Percentiles rank a stretch among this genome's conserved stretches.
These are phyloP conservation scores for Solanum pennellii DNA, from an alignment of 257 asterid species.

Conservation along the genomic window DNA sequence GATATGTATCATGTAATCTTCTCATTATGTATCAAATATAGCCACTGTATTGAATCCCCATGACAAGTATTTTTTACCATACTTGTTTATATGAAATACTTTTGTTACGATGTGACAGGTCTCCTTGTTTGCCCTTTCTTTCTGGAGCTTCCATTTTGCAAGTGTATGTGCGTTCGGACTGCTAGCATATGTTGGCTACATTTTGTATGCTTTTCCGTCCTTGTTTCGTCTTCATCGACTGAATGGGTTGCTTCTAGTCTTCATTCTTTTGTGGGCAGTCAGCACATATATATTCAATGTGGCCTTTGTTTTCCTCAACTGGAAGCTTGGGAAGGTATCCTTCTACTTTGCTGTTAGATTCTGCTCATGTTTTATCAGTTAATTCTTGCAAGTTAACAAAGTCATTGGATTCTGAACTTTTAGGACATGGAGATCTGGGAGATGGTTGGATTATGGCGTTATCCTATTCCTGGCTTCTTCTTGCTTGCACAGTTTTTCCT, in stretches of 20 bases:
- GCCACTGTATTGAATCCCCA: background rate
- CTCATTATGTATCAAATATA: background rate
- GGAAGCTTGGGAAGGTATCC: conserved; percentile 82
- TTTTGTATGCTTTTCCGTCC: conserved; percentile 79
- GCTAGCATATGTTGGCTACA: conserved; percentile 90
- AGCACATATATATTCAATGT: conserved; percentile 94
- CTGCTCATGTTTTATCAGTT: background rate
- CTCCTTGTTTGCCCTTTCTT: conserved; percentile 81
- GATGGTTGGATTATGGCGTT: conserved; percentile 97
- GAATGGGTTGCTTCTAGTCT: conserved; percentile 90
- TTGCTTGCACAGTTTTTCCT: conserved; percentile 92
- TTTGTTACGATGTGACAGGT: conserved; percentile 53
- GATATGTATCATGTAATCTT: background rate
- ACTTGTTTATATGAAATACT: conserved; percentile 13
- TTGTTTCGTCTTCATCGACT: conserved; percentile 84
- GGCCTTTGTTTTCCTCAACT: conserved; percentile 73
- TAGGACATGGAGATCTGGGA: conserved; percentile 99
- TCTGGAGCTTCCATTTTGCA: conserved; percentile 99
- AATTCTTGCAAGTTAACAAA: conserved; percentile 6
- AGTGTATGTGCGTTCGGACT: conserved; percentile 96
- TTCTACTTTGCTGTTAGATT: conserved; percentile 11
- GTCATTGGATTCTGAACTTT: conserved; percentile 6
- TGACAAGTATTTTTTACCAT: background rate
- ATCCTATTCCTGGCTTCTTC: conserved; percentile 96
- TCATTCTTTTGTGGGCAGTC: conserved; percentile 97